Evolutionary conservation across 352 stramenopile species (phyloP).

Genomic region (Pythium aquatile): DNA sequence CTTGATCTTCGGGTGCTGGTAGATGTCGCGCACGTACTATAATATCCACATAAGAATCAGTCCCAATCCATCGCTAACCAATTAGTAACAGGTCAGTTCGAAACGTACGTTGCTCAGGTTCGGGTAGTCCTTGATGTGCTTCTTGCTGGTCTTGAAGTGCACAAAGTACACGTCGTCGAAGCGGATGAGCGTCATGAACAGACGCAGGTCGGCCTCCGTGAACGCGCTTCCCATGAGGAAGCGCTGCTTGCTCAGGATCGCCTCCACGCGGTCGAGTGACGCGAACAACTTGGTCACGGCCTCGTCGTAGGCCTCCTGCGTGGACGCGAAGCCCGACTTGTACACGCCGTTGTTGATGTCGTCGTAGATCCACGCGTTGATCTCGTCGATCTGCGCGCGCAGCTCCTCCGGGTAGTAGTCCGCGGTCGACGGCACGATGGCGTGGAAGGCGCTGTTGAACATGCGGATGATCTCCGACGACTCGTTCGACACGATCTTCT

Average conservation of each 20-base stretch:
- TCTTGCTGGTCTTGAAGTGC: slow-evolving; percentile 90
- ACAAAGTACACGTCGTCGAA: slow-evolving; percentile 86
- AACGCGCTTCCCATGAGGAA: slow-evolving; percentile 64
- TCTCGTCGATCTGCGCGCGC: slow-evolving; percentile 81
- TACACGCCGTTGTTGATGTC: slow-evolving; percentile 93
- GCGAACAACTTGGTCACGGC: slow-evolving; percentile 68
- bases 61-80: not conserved
- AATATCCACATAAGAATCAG: slow-evolving; percentile 1
- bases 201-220: slow-evolving; percentile 76
- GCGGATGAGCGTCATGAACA: slow-evolving; percentile 82
- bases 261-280: slow-evolving; percentile 69
- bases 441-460: slow-evolving; percentile 83
- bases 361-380: slow-evolving; percentile 92
- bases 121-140: slow-evolving; percentile 85
- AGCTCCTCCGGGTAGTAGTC: slow-evolving; percentile 82
- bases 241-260: slow-evolving; percentile 59
- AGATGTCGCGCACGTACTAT: slow-evolving; percentile 86
- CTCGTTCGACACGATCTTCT: slow-evolving; percentile 94
- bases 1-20: slow-evolving; percentile 89
- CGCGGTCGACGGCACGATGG: slow-evolving; percentile 60
- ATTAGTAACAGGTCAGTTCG: not conserved
- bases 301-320: slow-evolving; percentile 88
- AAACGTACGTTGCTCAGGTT: slow-evolving; percentile 78
- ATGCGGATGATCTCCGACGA: slow-evolving; percentile 93
- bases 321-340: slow-evolving; percentile 89